These are phyloP conservation scores for Ambispora gerdemannii DNA, from an alignment of 192 early-diverging fungal species.

Conservation along the genomic window DNA sequence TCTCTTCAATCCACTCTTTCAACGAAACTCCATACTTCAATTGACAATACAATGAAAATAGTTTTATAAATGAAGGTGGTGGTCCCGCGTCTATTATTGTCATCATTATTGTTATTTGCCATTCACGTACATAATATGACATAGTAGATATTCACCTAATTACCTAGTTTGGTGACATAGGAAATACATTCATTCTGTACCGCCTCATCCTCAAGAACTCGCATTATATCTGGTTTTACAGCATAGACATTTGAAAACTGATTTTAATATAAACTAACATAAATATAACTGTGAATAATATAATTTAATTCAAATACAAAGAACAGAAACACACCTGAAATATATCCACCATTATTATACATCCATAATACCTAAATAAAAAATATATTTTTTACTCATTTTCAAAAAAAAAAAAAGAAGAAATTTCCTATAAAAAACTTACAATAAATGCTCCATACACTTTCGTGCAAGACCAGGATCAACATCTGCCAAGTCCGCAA, in stretches of 20 bases:
- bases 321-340: slow-evolving; percentile 66
- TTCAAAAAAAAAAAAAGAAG: slow-evolving; percentile 5
- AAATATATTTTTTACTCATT: slow-evolving; percentile 13
- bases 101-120: too few species aligned
- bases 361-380: slow-evolving; percentile 75
- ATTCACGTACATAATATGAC: too few species aligned
- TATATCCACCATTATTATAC: slow-evolving; percentile 85
- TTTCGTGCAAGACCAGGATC: slow-evolving; percentile 68
- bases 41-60: slow-evolving; percentile 77
- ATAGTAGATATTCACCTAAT: too few species aligned
- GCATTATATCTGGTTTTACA: slow-evolving; percentile 58
- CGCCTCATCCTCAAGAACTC: slow-evolving; percentile 56
- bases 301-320: too few species aligned
- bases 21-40: slow-evolving; percentile 76
- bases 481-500: slow-evolving; percentile 78
- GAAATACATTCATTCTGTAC: slow-evolving; percentile 73
- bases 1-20: slow-evolving; percentile 82
- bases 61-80: slow-evolving; percentile 59
- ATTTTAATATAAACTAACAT: too few species aligned
- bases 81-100: too few species aligned
- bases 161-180: slow-evolving; percentile 65
- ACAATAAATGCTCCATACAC: slow-evolving; percentile 88
- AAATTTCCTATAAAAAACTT: slow-evolving; percentile 36
- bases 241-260: slow-evolving; percentile 86
- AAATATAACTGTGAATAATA: too few species aligned